These are phyloP conservation scores for Meira nashicola DNA, from an alignment of 1,284 basidiomycete species.

Conservation along the genomic window DNA sequence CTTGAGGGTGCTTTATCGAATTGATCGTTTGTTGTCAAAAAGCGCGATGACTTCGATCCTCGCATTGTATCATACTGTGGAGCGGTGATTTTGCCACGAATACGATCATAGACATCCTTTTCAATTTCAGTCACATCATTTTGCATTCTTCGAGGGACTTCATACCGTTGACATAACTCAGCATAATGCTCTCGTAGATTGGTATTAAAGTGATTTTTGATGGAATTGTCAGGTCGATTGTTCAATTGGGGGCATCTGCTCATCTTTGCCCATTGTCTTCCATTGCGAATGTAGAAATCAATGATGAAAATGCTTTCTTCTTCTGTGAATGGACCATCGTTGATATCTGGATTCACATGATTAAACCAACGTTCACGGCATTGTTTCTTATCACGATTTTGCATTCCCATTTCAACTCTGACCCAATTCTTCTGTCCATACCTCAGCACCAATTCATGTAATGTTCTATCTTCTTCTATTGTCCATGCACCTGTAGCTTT, in stretches of 20 bases:
- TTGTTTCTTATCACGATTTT: background rate
- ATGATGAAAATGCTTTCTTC: background rate
- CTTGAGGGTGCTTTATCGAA: too few species aligned
- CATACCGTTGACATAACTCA: background rate
- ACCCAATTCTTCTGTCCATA: background rate
- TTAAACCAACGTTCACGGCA: background rate
- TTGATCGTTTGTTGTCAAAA: too few species aligned
- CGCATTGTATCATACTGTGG: too few species aligned
- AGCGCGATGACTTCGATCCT: too few species aligned
- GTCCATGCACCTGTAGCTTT: too few species aligned
- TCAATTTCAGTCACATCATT: background rate
- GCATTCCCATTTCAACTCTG: background rate
- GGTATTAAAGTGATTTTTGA: slow-evolving; percentile 4
- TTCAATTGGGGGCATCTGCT: background rate
- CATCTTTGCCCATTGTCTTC: background rate
- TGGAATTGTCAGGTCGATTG: background rate
- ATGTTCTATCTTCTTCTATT: too few species aligned
- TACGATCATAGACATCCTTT: background rate
- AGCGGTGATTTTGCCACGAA: too few species aligned
- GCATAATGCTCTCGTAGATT: background rate
- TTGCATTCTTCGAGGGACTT: background rate
- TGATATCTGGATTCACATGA: background rate
- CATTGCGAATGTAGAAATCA: background rate
- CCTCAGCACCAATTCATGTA: too few species aligned
- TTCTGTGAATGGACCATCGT: background rate